Conservation (phyloP, 139 green algal species). For the Astrephomene gubernaculifera region DNA sequence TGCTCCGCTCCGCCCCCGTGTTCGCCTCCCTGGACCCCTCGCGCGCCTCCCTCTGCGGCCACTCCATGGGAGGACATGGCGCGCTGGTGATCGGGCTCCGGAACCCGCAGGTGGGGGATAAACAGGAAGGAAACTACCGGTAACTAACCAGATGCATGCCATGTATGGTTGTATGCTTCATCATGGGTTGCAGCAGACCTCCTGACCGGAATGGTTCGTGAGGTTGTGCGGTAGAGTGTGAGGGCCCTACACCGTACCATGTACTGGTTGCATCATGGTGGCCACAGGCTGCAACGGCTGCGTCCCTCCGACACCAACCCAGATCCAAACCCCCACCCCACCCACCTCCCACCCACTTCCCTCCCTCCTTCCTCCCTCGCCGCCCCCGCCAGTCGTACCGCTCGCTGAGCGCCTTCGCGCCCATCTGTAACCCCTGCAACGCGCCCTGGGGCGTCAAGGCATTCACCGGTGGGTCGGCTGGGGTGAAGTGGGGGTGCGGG, state of each 20-base stretch:
- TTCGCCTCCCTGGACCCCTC: slow-evolving; percentile 47
- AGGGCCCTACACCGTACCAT: too few species aligned
- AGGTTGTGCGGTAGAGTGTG: too few species aligned
- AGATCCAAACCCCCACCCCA: too few species aligned
- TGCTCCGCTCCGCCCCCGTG: slow-evolving; percentile 42
- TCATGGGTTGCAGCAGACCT: too few species aligned
- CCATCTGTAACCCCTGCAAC: slow-evolving; percentile 91
- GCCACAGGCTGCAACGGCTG: too few species aligned
- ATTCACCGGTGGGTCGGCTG: slow-evolving; percentile 60
- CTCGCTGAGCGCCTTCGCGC: slow-evolving; percentile 91
- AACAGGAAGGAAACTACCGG: too few species aligned
- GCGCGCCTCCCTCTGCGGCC: slow-evolving; percentile 57
- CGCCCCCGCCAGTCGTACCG: slow-evolving; percentile 63
- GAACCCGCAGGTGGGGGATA: slow-evolving; percentile 73
- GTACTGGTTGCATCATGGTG: too few species aligned
- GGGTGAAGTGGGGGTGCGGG: background rate
- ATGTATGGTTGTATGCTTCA: too few species aligned
- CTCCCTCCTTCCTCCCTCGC: background rate
- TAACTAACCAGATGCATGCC: too few species aligned
- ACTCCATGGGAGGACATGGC: slow-evolving; percentile 91
- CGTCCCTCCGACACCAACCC: too few species aligned
- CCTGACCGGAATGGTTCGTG: too few species aligned
- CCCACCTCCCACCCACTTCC: too few species aligned
- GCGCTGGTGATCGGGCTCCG: slow-evolving; percentile 88
- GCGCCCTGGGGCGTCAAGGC: slow-evolving; percentile 96